Evolutionary conservation across 768 basidiomycete species (phyloP).

Genomic region (Termitomyces sp.): DNA sequence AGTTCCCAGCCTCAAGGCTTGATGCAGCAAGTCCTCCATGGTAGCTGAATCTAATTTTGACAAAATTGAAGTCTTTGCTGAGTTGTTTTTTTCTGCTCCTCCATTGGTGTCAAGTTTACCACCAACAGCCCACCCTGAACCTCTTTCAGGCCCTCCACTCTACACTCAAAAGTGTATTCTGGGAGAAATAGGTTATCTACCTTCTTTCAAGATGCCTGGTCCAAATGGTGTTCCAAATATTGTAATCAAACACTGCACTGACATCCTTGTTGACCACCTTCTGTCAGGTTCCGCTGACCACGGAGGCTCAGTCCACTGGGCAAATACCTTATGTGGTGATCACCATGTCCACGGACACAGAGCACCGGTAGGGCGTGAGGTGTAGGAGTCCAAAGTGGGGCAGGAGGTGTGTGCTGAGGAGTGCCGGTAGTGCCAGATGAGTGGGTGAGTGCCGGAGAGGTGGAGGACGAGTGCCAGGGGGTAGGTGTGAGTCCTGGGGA

Average conservation of each 20-base stretch:
- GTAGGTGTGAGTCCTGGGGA: too few relatives aligned
- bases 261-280: not conserved
- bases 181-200: not conserved
- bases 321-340: too few relatives aligned
- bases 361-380: too few relatives aligned
- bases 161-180: not conserved
- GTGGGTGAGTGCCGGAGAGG: too few relatives aligned
- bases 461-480: too few relatives aligned
- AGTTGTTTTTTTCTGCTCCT: not conserved
- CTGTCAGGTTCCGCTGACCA: too few relatives aligned
- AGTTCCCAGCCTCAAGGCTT: not conserved
- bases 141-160: not conserved
- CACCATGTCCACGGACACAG: too few relatives aligned
- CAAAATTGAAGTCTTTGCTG: not conserved
- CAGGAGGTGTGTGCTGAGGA: too few relatives aligned
- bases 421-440: too few relatives aligned
- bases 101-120: not conserved
- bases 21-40: rapidly evolving
- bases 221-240: not conserved
- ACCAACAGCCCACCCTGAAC: not conserved
- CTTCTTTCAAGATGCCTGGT: not conserved
- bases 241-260: not conserved
- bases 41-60: not conserved
- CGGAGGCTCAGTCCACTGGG: too few relatives aligned
- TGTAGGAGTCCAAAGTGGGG: too few relatives aligned